These are phyloP conservation scores for Henckelia pumila DNA, from an alignment of 257 asterid genomes.

Conservation along the genomic window DNA sequence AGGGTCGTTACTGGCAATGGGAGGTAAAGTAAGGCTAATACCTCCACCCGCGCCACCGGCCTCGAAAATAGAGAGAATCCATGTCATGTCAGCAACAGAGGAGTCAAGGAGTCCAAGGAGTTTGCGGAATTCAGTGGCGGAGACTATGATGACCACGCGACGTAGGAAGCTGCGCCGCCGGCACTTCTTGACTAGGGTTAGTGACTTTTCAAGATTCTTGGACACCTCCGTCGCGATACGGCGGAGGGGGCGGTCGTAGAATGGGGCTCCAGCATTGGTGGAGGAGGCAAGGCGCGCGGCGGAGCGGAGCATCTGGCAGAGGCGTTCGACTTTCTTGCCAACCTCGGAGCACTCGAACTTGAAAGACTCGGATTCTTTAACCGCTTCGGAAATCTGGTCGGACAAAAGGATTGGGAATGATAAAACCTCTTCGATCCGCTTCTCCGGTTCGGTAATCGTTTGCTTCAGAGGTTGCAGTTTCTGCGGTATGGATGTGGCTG, in stretches of 20 bases:
- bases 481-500: constrained; percentile 24
- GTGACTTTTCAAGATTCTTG: constrained; percentile 49
- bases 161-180: constrained; percentile 55
- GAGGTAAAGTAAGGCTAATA: constrained; percentile 64
- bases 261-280: constrained; percentile 36
- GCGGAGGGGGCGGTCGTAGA: constrained; percentile 78
- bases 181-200: constrained; percentile 61
- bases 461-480: constrained; percentile 37
- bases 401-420: constrained; percentile 46
- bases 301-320: constrained; percentile 61
- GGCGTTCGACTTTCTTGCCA: constrained; percentile 49
- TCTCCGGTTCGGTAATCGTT: constrained; percentile 33
- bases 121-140: constrained; percentile 73
- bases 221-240: constrained; percentile 56
- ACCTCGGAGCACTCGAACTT: constrained; percentile 59
- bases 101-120: constrained; percentile 47
- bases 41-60: constrained; percentile 67
- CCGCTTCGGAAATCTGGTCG: constrained; percentile 42
- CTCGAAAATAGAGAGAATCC: constrained; percentile 63
- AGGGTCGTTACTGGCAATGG: constrained; percentile 85
- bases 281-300: constrained; percentile 56
- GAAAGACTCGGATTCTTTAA: constrained; percentile 51
- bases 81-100: constrained; percentile 67
- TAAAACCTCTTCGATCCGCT: constrained; percentile 46
- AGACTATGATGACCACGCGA: constrained; percentile 59